Percentiles rank a stretch among this genome's conserved stretches.
Conservation (phyloP, 257 asterid genomes). For the Solanum pennellii region DNA sequence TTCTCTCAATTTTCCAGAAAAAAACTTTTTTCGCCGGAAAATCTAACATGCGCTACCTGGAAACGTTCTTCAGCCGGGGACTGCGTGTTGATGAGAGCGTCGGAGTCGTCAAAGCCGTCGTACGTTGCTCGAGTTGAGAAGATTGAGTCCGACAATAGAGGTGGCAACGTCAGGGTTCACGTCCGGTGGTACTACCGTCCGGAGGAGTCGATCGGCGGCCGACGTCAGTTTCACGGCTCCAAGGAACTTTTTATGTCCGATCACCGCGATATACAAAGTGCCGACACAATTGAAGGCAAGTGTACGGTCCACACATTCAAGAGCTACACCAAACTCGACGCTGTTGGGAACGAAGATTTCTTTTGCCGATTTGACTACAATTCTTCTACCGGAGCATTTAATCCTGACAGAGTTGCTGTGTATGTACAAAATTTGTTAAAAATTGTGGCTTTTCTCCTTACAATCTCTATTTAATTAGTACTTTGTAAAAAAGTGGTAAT, state of each 20-base stretch:
- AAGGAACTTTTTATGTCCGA: constrained; percentile 90
- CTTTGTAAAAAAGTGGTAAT: background rate
- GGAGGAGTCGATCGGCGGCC: constrained; percentile 93
- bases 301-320: constrained; percentile 85
- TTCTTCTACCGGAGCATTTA: constrained; percentile 78
- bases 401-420: constrained; percentile 95
- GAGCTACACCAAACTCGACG: constrained; percentile 76
- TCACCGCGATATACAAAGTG: constrained; percentile 83
- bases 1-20: background rate
- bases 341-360: constrained; percentile 87
- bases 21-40: background rate
- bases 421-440: constrained; percentile 22
- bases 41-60: background rate
- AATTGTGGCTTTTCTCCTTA: background rate
- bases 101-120: constrained; percentile 73
- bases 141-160: constrained; percentile 84
- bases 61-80: constrained; percentile 54
- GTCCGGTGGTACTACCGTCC: constrained; percentile 97
- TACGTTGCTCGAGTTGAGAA: constrained; percentile 82
- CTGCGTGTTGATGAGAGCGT: constrained; percentile 79
- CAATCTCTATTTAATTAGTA: background rate
- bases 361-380: constrained; percentile 92
- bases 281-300: constrained; percentile 79
- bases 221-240: constrained; percentile 83
- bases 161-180: constrained; percentile 57